Conservation (phyloP, 768 basidiomycete genomes). For the Botryobasidium botryosum region DNA sequence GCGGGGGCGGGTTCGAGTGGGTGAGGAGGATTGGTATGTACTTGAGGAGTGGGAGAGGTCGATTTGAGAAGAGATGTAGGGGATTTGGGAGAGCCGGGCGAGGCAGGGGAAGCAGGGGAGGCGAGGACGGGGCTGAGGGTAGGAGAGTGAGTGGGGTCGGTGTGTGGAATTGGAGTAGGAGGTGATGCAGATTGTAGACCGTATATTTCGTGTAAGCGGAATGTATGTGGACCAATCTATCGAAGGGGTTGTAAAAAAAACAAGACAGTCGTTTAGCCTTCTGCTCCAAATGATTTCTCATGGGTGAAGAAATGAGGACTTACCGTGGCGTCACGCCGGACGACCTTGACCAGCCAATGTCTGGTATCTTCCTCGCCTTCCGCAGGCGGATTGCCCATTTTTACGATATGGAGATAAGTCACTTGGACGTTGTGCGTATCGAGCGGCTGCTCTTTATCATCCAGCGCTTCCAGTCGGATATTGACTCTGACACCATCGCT, state of each 20-base stretch:
- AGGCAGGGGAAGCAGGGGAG: no score
- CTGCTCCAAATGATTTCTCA: not conserved
- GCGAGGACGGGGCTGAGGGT: no score
- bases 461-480: slow-evolving; percentile 68
- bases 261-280: not conserved
- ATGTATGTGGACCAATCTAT: slow-evolving; percentile 81
- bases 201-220: slow-evolving; percentile 91
- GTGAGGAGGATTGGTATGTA: slow-evolving; percentile 20
- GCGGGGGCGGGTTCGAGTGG: slow-evolving; percentile 25
- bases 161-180: no score
- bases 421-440: slow-evolving; percentile 66
- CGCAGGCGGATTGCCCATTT: slow-evolving; percentile 32
- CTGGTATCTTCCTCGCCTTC: slow-evolving; percentile 17
- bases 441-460: slow-evolving; percentile 33
- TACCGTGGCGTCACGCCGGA: slow-evolving; percentile 72
- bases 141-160: no score
- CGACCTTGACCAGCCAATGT: slow-evolving; percentile 85
- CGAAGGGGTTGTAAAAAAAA: slow-evolving; percentile 5
- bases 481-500: slow-evolving; percentile 55
- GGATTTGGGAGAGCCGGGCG: slow-evolving; percentile 17
- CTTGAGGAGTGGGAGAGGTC: slow-evolving; percentile 18
- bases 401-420: slow-evolving; percentile 74
- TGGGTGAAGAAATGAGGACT: slow-evolving; percentile 7
- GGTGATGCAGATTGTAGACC: slow-evolving; percentile 52
- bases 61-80: slow-evolving; percentile 24